Percentiles rank a stretch among this genome's conserved stretches.
Conservation (phyloP, 2,329 filamentous ascomycete species). For the Aspergillus piperis region DNA sequence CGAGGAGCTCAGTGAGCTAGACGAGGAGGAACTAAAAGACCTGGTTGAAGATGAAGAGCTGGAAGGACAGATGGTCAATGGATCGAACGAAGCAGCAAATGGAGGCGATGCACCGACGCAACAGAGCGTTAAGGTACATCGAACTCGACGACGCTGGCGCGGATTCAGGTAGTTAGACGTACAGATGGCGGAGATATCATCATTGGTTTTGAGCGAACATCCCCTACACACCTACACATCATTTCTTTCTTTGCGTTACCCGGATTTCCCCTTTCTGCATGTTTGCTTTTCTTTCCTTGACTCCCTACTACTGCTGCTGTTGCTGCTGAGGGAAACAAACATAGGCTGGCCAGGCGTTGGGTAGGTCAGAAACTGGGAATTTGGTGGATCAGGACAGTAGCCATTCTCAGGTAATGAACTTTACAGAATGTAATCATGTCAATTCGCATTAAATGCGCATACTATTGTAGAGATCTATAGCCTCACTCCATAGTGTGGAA, state of each 20-base stretch:
- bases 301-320: not conserved
- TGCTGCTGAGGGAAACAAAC: slow-evolving; percentile 2
- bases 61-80: slow-evolving; percentile 19
- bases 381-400: not conserved
- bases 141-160: slow-evolving; percentile 34
- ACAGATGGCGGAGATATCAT: not conserved
- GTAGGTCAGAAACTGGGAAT: not conserved
- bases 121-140: slow-evolving; percentile 29
- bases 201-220: slow-evolving; percentile 1
- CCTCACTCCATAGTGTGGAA: not conserved
- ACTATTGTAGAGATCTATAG: not conserved
- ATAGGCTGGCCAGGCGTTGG: slow-evolving; percentile 14
- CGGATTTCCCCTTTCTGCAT: slow-evolving; percentile 5
- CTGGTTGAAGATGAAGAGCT: slow-evolving; percentile 60
- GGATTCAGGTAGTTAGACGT: slow-evolving; percentile 27
- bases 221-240: slow-evolving; percentile 10
- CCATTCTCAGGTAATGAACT: not conserved
- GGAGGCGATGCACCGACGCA: slow-evolving; percentile 17
- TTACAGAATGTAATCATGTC: not conserved
- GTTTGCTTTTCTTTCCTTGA: slow-evolving; percentile 12
- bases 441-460: not conserved
- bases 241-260: slow-evolving; percentile 17
- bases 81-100: slow-evolving; percentile 17
- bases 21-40: slow-evolving; percentile 83
- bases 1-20: slow-evolving; percentile 87